Base-by-base conservation (phyloP, 225 moss, liverwort and hornwort genomes). In the Polytrichum commune region DNA sequence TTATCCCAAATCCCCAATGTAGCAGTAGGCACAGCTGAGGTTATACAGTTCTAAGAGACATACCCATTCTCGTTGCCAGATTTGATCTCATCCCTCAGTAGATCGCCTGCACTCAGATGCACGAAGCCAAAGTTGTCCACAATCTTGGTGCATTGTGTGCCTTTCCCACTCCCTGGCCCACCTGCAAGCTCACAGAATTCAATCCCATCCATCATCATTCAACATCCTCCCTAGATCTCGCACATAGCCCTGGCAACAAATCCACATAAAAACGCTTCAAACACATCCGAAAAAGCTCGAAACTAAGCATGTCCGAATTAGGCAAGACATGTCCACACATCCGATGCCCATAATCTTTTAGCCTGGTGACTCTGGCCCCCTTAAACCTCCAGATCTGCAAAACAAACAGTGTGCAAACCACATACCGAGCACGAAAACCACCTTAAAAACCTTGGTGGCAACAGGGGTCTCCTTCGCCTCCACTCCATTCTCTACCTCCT, bases 151-250 rank as follows among this genome's bases (percentile, higher is more conserved):
- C 96, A 97, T 74, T 97, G 96, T 8, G 96, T 97, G 8, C 96
- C 96, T 77, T 97, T 97, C 19, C 96, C 96, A 78, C 96, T 97
- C 58, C 96, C 96, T 46, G 96, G 96, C 58, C 96, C 96, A 55
- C 96, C 96, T 96, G 90, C 67, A 30, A 30, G 30, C 65, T 60
- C 69, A 29, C 20, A 73, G n/a, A 27, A 18, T 26, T 29, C 27
- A 27, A 26, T 63, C 3, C 25, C 63, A 8, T 27, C 5, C 63
- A 28, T 6, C 18, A 63, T 16, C 25, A 26, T 28, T 63, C 58
- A 13, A 58, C 58, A 58, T 20, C 0, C n/a, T 1, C 7, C n/a
- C 0, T 3, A 20, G n/a, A 63, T 63, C 63, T 63, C 27, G 16
- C 27, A 63, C 27, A 23, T 18, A 26, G 28, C 27, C 63, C 18